Percentiles rank a stretch among this genome's conserved stretches.
Conservation (phyloP, 441 rosid species). For the Arabidopsis lyrata region DNA sequence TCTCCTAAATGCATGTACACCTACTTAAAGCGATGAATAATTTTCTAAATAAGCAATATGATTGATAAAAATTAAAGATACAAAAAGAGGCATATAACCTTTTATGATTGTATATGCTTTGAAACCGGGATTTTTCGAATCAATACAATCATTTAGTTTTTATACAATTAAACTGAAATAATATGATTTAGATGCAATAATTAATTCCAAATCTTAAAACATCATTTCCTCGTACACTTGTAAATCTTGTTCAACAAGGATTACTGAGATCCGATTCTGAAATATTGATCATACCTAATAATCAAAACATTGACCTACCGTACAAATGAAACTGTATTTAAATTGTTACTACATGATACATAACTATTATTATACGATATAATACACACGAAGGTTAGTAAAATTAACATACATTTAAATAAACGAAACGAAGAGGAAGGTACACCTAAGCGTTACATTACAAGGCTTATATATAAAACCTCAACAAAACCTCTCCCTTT, state of each 20-base stretch:
- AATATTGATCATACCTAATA: background rate
- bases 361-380: conserved; percentile 4
- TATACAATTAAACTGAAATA: too few species aligned
- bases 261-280: conserved; percentile 10
- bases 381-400: conserved; percentile 35
- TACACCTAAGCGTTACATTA: conserved; percentile 34
- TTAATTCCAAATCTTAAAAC: background rate
- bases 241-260: background rate
- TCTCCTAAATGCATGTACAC: background rate
- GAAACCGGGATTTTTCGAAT: background rate
- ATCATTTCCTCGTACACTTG: background rate
- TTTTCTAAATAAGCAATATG: background rate
- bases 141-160: background rate
- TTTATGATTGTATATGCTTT: background rate
- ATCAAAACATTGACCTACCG: conserved; percentile 25
- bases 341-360: background rate
- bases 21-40: background rate
- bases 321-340: conserved; percentile 17
- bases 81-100: background rate
- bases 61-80: background rate
- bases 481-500: conserved; percentile 32
- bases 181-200: background rate
- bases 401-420: conserved; percentile 4
- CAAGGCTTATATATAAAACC: conserved; percentile 37
- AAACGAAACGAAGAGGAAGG: conserved; percentile 36